Base-by-base conservation (phyloP, 2,329 filamentous ascomycete species). In the Alternaria atra region DNA sequence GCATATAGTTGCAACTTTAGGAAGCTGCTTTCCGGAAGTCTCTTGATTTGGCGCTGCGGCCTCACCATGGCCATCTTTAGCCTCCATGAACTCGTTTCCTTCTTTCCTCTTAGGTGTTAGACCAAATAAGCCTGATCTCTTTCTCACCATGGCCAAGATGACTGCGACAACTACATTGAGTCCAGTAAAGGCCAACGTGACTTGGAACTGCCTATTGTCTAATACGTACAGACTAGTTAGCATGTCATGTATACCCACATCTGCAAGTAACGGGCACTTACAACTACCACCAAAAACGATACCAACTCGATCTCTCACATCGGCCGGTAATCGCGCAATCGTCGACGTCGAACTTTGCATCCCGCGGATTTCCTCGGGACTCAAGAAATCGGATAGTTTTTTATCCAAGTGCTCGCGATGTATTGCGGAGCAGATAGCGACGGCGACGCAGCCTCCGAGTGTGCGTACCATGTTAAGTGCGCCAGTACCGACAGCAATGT, bases 391-490 rank as follows among this genome's bases (percentile, higher is more conserved):
- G 3, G 69, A 57, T 0, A 77, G 64, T 8, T 58, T 48, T 29
- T 60, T 37, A 6, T 52, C 61, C 2, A 73, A 61, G 5, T 60
- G 53, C 17, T 65, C 61, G 48, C 73, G 71, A 48, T 75, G 72
- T 7, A 77, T 64, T 0, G 74, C 73, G 4, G 72, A 68, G 56
- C 72, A 75, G 1, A 77, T 73, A 1, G 75, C 73, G 8, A 77
- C 66, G 20, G 71, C 75, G 4, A 77, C 61, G 51, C 68, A 70
- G 10, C 74, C 75, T 5, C 75, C 75, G 1, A 77, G 58, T 2
- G 73, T 76, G 6, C 73, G 70, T 48, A 74, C 52, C 73, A 75
- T 76, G 53, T 76, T 77, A 27, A 77, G 40, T 5, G 70, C 66
- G 6, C 75, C 73, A 2, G 73, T 76, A 9, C 65, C 74, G 8